Base-by-base conservation (phyloP, 116 monocot genomes). In the Dioscorea cayenensis region DNA sequence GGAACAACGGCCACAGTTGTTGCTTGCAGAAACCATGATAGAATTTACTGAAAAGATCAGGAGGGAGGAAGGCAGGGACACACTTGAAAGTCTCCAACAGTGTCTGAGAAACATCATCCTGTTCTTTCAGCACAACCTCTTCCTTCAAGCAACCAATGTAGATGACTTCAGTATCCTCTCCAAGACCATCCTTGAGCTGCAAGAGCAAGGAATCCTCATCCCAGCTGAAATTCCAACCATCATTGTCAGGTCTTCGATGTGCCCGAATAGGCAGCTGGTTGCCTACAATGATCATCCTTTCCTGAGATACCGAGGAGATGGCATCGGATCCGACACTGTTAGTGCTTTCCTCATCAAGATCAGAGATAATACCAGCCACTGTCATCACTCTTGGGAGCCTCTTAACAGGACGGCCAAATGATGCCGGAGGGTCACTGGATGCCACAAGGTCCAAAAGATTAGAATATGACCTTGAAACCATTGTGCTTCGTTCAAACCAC, bases 21-120 rank as follows among this genome's bases (percentile, higher is more conserved):
- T 71, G 70, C 71, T 77, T 77, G 51, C 77, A 77, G 71, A 77
- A 77, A 7, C 77, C 77, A 65, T 77, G 77, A 71, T 77, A 77
- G 23, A 49, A 77, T 23, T 60, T 25, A 14, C 28, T 49, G n/a
- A 14, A 52, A 38, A 72, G n/a, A 14, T 64, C 77, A 27, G 19
- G 61, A 27, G 64, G 23, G 17, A 77, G 65, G 71, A 77, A 77
- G 25, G 66, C 63, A 36, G 72, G 70, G 0, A 77, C 72, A 35
- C 77, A 72, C 51, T 48, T 52, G 66, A 65, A 77, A 7, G 58
- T 21, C 17, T 77, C 66, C 3, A 36, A 25, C 16, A 77, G 72
- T 16, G 20, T 37, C 23, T 35, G 72, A 14, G 77, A 49, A 14
- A 77, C 72, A 14, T 77, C 72, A 7, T 77, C 77, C 55, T 72